Conservation (phyloP, 495 filamentous ascomycete species). For the Emericellopsis terricola region DNA sequence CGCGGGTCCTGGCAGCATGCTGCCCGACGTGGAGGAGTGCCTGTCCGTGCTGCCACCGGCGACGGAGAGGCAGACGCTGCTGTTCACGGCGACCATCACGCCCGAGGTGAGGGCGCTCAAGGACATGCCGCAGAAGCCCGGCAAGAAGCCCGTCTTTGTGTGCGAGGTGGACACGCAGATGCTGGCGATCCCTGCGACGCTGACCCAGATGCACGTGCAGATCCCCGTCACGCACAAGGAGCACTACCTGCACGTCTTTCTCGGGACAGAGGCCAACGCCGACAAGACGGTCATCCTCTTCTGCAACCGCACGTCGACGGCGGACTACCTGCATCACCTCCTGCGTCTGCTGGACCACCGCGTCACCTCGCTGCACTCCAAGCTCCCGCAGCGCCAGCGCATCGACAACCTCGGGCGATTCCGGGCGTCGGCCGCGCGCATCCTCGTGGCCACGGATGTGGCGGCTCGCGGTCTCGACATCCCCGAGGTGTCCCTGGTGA, state of each 20-base stretch:
- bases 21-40: conserved; percentile 83
- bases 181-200: conserved; percentile 57
- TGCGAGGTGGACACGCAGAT: conserved; percentile 70
- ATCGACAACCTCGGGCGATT: conserved; percentile 79
- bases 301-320: conserved; percentile 79
- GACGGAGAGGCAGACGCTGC: conserved; percentile 61
- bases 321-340: conserved; percentile 70
- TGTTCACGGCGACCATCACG: conserved; percentile 95
- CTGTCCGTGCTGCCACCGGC: conserved; percentile 57
- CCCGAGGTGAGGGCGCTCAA: conserved; percentile 79
- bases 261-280: conserved; percentile 60
- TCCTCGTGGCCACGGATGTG: conserved; percentile 91
- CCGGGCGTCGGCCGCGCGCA: conserved; percentile 73
- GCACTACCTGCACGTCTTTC: conserved; percentile 79
- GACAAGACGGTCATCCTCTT: conserved; percentile 75
- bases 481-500: conserved; percentile 70
- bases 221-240: conserved; percentile 81
- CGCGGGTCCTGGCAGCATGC: conserved; percentile 58
- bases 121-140: conserved; percentile 43
- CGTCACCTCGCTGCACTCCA: conserved; percentile 78
- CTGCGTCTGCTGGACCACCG: conserved; percentile 73
- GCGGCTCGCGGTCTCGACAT: conserved; percentile 94
- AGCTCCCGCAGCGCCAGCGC: conserved; percentile 64
- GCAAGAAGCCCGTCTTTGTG: conserved; percentile 61
- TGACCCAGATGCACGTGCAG: conserved; percentile 72